Conservation (phyloP, 2,329 filamentous ascomycete species). For the Malbranchea zuffiana region DNA sequence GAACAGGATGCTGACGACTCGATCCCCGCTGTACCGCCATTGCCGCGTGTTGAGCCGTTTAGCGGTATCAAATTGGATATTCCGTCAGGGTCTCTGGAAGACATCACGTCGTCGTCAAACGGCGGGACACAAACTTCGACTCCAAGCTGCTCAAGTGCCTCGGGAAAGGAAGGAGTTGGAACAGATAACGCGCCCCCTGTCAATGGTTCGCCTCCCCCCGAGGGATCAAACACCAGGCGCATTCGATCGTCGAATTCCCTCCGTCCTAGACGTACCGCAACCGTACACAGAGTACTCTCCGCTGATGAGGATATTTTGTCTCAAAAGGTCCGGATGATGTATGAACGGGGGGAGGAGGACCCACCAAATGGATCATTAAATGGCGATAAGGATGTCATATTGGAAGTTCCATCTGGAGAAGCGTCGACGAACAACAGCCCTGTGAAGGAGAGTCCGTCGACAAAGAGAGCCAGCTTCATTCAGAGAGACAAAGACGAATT, state of each 20-base stretch:
- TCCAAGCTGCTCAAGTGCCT: neutral
- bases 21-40: conserved; percentile 22
- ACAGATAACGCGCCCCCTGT: neutral
- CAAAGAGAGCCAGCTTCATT: conserved; percentile 26
- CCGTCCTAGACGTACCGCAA: conserved; percentile 28
- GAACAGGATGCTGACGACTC: conserved; percentile 27
- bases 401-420: conserved; percentile 30
- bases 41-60: conserved; percentile 26
- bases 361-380: conserved; percentile 31
- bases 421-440: conserved; percentile 20
- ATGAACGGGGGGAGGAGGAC: conserved; percentile 49
- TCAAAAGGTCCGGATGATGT: conserved; percentile 53
- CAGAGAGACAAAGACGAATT: conserved; percentile 45
- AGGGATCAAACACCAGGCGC: conserved; percentile 19
- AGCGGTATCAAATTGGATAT: conserved; percentile 45
- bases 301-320: conserved; percentile 54
- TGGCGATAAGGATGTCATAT: conserved; percentile 29
- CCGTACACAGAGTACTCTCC: conserved; percentile 45
- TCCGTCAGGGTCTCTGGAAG: conserved; percentile 44
- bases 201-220: conserved; percentile 13
- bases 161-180: neutral
- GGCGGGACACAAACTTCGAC: conserved; percentile 4
- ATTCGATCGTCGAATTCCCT: conserved; percentile 28
- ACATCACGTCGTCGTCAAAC: conserved; percentile 41
- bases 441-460: conserved; percentile 21